These are phyloP conservation scores for Coemansia sp. DNA, from an alignment of 192 early-diverging fungal genomes.

Conservation along the genomic window DNA sequence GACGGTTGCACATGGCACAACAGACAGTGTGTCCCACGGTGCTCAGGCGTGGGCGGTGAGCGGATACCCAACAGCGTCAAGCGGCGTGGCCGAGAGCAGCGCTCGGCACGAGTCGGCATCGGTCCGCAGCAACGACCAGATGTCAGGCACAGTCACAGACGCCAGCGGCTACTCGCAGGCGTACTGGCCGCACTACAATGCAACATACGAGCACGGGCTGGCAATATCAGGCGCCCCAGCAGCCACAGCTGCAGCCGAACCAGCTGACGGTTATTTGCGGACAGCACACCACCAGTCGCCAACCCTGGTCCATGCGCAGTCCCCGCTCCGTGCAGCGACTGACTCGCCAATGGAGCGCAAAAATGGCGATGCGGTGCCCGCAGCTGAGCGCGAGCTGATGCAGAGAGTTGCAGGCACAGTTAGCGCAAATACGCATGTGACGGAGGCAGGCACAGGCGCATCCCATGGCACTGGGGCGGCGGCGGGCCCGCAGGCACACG, in stretches of 20 bases:
- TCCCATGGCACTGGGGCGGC: conserved; percentile 7
- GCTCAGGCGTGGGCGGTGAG: conserved; percentile 13
- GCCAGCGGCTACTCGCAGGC: conserved; percentile 43
- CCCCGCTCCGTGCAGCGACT: conserved; percentile 13
- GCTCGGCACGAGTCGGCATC: conserved; percentile 31
- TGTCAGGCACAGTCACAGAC: conserved; percentile 41
- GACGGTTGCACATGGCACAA: conserved; percentile 3
- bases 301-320: conserved; percentile 21
- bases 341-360: conserved; percentile 38
- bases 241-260: conserved; percentile 9
- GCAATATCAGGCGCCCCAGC: conserved; percentile 3
- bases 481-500: conserved; percentile 3
- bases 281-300: conserved; percentile 26
- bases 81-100: conserved; percentile 10
- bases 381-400: conserved; percentile 6
- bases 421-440: conserved; percentile 24
- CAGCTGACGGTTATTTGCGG: conserved; percentile 14
- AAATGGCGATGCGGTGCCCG: background rate
- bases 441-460: conserved; percentile 21
- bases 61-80: conserved; percentile 18
- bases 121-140: conserved; percentile 43
- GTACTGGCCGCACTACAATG: conserved; percentile 12
- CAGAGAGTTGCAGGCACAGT: conserved; percentile 4
- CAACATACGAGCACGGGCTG: background rate
- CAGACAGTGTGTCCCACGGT: background rate